These are phyloP conservation scores for Aspergillus kassunensis DNA, from an alignment of 495 filamentous ascomycete genomes.

Conservation along the genomic window DNA sequence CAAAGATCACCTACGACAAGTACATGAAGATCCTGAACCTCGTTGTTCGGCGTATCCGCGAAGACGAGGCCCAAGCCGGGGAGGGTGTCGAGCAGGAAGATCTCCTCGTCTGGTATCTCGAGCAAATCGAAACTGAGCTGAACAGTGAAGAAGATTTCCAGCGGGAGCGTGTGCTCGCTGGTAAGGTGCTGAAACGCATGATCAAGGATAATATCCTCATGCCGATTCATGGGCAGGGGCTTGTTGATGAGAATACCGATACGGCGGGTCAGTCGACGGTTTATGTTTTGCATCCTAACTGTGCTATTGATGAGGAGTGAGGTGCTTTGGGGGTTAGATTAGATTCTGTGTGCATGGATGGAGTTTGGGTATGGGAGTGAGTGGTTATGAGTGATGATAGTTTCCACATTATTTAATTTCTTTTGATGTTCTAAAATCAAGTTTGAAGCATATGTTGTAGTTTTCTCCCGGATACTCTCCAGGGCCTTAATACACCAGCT, in stretches of 20 bases:
- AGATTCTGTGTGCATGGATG: too few relatives aligned
- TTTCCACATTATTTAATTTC: not conserved
- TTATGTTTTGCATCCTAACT: conserved; percentile 95
- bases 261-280: conserved; percentile 54
- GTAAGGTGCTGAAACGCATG: conserved; percentile 92
- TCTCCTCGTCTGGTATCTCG: conserved; percentile 86
- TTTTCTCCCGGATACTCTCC: too few relatives aligned
- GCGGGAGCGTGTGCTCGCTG: conserved; percentile 68
- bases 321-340: too few relatives aligned
- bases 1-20: conserved; percentile 92
- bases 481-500: too few relatives aligned
- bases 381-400: conserved; percentile 7
- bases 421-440: too few relatives aligned
- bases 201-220: conserved; percentile 96
- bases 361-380: not conserved
- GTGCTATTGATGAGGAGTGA: conserved; percentile 69
- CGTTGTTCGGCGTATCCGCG: conserved; percentile 75
- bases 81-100: conserved; percentile 88
- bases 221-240: conserved; percentile 80
- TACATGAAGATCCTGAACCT: conserved; percentile 87
- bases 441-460: too few relatives aligned
- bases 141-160: conserved; percentile 74
- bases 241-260: conserved; percentile 54
- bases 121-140: conserved; percentile 85
- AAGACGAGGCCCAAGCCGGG: conserved; percentile 65